phyloP scores from a whole-genome alignment of 176 grass and related monocot species.

The Luzula sylvatica region DNA sequence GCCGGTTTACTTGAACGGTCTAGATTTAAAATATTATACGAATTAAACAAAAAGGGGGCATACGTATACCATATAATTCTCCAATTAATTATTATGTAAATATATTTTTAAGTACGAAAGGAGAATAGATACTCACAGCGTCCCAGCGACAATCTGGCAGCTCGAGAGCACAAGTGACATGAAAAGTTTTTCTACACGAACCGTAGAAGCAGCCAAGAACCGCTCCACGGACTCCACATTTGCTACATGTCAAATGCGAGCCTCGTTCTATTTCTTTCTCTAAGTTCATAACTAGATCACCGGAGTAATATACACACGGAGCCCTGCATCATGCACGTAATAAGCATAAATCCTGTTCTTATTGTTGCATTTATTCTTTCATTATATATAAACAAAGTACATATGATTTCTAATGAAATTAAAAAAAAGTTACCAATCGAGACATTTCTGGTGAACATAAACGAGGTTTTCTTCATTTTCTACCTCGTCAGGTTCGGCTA shows the following conservation, averaged over 20 bases:
- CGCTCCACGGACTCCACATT: constrained; percentile 41
- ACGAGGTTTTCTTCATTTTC: constrained; percentile 16
- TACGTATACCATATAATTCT: no score
- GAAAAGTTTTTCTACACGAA: constrained; percentile 23
- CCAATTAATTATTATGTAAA: no score
- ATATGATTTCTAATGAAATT: background rate
- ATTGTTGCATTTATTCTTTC: background rate
- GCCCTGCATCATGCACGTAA: constrained; percentile 33
- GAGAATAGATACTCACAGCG: constrained; percentile 28
- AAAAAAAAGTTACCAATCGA: constrained; percentile 37
- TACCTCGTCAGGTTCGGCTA: constrained; percentile 13
- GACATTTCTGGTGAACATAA: constrained; percentile 48
- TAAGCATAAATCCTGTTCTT: background rate
- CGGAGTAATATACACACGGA: constrained; percentile 26
- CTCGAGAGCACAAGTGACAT: constrained; percentile 41
- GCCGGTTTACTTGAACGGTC: no score
- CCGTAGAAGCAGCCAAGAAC: constrained; percentile 36
- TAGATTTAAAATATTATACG: no score
- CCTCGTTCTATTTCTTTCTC: constrained; percentile 52
- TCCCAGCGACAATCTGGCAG: constrained; percentile 45
- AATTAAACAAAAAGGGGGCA: no score
- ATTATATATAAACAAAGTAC: background rate
- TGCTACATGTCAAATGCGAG: constrained; percentile 30
- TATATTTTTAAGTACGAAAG: no score
- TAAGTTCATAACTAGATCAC: constrained; percentile 30